Evolutionary conservation across 116 monocot genomes (phyloP), one percentile per base, ranked within the genome.

Genomic region (Papilionanthe hybrid): DNA sequence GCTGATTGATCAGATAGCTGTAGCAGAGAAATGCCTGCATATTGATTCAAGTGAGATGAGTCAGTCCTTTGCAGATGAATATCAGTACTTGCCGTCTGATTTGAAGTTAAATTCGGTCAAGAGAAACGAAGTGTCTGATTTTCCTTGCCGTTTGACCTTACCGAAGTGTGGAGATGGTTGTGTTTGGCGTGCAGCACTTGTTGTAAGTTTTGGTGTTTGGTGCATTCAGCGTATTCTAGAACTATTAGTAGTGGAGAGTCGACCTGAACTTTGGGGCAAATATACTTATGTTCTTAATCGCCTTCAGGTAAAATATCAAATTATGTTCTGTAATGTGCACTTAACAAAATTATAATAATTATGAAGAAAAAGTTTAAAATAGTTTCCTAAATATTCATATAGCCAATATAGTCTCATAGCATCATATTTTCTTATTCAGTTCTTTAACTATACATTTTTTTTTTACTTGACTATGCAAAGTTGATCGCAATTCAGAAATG

Each of bases 241-340:
- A 79, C 78, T 96, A 17, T 93, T 92, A 30, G 83, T 93, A 53
- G 85, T 93, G 86, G 96, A 96, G 56, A 96, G 93, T 75, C 82
- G 96, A 58, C 96, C 96, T 20, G 96, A 96, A 80, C 83, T 96
- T 17, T 96, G 96, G 96, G 96, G 96, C 48, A 96, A 93, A 82
- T 93, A 96, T 71, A 96, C 96, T 53, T 96, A 88, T 80, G 96
- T 96, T 72, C 92, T 96, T 41, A 96, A 96, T 79, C 92, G 96
- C 9, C 92, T 96, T 83, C 96, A 96, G 96, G 96, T 96, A 87
- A 86, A 72, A 55, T 57, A 82, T 18, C 27, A 19, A 20, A 67
- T 30, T 73, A 78, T 81, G 20, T 3, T 1, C 22, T 42, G 55
- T 12, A 60, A 32, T 69, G 29, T 7, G n/a, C 63, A 74, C 3